Conservation (phyloP, 2,329 filamentous ascomycete species). For the Epichloe sibirici region DNA sequence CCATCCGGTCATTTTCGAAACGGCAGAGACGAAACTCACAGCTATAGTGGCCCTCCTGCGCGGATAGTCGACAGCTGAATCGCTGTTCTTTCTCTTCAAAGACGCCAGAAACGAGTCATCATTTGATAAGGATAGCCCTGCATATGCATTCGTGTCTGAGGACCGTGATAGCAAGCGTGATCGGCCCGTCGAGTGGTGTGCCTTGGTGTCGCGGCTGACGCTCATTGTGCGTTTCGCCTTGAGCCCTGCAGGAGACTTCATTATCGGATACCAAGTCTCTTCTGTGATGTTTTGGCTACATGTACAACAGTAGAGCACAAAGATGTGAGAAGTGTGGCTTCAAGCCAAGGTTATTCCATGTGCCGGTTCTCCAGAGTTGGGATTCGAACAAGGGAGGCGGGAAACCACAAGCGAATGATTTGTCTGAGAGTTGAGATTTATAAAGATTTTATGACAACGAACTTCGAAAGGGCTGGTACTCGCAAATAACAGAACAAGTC, state of each 20-base stretch:
- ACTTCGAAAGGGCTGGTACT: neutral
- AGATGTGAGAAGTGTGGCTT: no score
- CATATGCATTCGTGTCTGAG: conserved; percentile 33
- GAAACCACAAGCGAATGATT: no score
- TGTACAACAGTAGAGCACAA: no score
- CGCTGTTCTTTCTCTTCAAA: conserved; percentile 49
- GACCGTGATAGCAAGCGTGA: conserved; percentile 43
- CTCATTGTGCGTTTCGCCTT: conserved; percentile 33
- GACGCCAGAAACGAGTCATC: conserved; percentile 46
- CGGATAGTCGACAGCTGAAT: conserved; percentile 50
- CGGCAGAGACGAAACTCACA: conserved; percentile 29
- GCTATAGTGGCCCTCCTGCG: conserved; percentile 53
- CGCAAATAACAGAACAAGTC: neutral
- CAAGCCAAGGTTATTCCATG: neutral
- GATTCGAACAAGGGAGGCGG: no score
- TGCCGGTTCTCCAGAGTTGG: neutral
- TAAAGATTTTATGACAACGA: no score
- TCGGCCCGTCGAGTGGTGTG: conserved; percentile 37
- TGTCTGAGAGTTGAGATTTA: no score
- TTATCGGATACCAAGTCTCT: conserved; percentile 10
- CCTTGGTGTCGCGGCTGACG: conserved; percentile 41
- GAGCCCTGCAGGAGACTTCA: conserved; percentile 36
- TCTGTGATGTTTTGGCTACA: no score
- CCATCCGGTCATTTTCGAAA: neutral
- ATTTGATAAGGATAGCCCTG: conserved; percentile 32